Evolutionary conservation across 2,329 filamentous ascomycete species (phyloP).

Genomic region (Metarhizium anisopliae): DNA sequence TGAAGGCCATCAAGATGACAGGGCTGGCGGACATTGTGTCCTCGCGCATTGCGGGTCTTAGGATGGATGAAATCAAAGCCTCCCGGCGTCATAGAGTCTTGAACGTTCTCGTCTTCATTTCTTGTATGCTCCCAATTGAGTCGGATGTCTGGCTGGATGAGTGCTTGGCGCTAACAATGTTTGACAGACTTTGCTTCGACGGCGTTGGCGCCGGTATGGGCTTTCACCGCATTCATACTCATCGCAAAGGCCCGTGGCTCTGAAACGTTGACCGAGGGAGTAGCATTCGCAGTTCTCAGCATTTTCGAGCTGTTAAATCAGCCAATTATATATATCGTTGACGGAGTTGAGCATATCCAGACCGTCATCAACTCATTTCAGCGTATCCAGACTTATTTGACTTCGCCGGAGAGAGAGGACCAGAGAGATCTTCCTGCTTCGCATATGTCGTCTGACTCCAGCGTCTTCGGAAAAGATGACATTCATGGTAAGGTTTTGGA

Average conservation of each 20-base stretch:
- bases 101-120: not conserved
- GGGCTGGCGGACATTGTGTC: slow-evolving; percentile 8
- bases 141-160: too few relatives aligned
- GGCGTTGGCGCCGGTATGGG: slow-evolving; percentile 11
- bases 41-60: slow-evolving; percentile 21
- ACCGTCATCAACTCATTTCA: slow-evolving; percentile 13
- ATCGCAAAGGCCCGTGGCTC: slow-evolving; percentile 5
- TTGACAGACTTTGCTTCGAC: slow-evolving; percentile 10
- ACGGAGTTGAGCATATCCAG: slow-evolving; percentile 11
- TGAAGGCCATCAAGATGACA: slow-evolving; percentile 1
- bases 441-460: not conserved
- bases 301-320: slow-evolving; percentile 12
- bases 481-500: not conserved
- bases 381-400: slow-evolving; percentile 12
- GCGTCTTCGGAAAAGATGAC: not conserved
- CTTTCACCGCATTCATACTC: slow-evolving; percentile 8
- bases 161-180: not conserved
- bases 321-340: slow-evolving; percentile 10
- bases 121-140: not conserved
- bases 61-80: slow-evolving; percentile 25
- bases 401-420: slow-evolving; percentile 9
- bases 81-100: slow-evolving; percentile 16
- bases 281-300: slow-evolving; percentile 11
- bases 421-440: not conserved
- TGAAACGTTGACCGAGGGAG: slow-evolving; percentile 9